A percentile compares a stretch with the other conserved stretches of the same genome.
These are phyloP conservation scores for Calonectria pteridis DNA, from an alignment of 2,329 filamentous ascomycete genomes.

Conservation along the genomic window DNA sequence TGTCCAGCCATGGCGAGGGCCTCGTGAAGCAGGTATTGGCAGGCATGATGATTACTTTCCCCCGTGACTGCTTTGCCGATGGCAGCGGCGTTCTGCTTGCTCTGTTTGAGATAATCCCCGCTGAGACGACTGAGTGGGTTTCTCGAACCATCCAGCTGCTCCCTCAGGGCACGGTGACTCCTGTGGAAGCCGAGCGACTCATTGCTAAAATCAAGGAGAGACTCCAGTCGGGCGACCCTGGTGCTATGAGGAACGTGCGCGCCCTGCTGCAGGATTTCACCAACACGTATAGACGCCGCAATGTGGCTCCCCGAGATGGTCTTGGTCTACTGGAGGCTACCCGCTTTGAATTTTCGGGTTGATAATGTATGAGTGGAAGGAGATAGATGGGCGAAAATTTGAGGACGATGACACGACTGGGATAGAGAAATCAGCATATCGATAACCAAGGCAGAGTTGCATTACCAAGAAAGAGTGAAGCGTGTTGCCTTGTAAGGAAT, in stretches of 20 bases:
- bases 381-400: constrained; percentile 6
- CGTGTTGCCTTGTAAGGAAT: not conserved
- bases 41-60: constrained; percentile 99
- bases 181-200: constrained; percentile 83
- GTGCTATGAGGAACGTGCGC: constrained; percentile 80
- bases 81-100: constrained; percentile 92
- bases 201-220: constrained; percentile 85
- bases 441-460: not conserved
- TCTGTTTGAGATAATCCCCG: constrained; percentile 88
- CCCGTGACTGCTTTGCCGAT: constrained; percentile 93
- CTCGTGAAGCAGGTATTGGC: constrained; percentile 92
- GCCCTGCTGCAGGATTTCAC: constrained; percentile 95
- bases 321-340: constrained; percentile 88
- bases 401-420: constrained; percentile 15
- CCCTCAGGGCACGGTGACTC: constrained; percentile 83
- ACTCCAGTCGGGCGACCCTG: constrained; percentile 72
- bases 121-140: constrained; percentile 85
- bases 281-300: constrained; percentile 90
- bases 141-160: constrained; percentile 86
- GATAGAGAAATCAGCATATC: constrained; percentile 17
- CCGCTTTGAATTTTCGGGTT: constrained; percentile 81
- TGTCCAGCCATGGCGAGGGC: constrained; percentile 77
- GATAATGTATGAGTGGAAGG: constrained; percentile 40
- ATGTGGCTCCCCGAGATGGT: constrained; percentile 94
- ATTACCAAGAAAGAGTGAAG: not conserved